phyloP scores from a whole-genome alignment of 139 green algal species.

The Chlamydomonas incerta region DNA sequence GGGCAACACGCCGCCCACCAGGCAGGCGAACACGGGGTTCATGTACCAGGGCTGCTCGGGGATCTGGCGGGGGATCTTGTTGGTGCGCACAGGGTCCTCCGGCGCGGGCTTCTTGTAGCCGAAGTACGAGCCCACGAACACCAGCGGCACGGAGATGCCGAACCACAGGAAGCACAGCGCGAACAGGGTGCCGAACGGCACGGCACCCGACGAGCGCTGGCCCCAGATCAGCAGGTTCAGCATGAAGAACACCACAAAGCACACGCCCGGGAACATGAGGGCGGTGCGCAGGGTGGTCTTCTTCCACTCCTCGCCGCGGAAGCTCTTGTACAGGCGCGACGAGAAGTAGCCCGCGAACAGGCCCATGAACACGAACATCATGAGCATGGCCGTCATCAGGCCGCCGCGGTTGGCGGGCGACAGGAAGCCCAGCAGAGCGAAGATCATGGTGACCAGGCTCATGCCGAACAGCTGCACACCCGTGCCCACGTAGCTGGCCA shows the following conservation, averaged over 20 bases:
- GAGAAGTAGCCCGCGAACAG: constrained; percentile 94
- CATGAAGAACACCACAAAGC: constrained; percentile 93
- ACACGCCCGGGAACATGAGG: constrained; percentile 91
- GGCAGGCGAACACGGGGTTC: constrained; percentile 89
- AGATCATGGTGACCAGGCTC: constrained; percentile 94
- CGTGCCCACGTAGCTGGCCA: constrained; percentile 93
- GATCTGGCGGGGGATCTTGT: constrained; percentile 99
- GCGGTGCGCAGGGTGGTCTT: constrained; percentile 93
- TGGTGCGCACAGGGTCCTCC: constrained; percentile 91
- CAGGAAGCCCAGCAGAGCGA: constrained; percentile 97
- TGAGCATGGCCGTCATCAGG: constrained; percentile 95
- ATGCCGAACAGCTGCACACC: constrained; percentile 96
- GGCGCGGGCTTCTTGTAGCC: constrained; percentile 81
- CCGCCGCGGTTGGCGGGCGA: constrained; percentile 98
- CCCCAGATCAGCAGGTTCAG: constrained; percentile 97
- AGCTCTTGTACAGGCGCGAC: constrained; percentile 92
- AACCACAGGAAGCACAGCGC: constrained; percentile 98
- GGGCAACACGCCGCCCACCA: constrained; percentile 97
- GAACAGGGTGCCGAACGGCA: constrained; percentile 97
- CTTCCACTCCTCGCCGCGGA: constrained; percentile 91
- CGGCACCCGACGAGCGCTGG: constrained; percentile 91
- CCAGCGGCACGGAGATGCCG: constrained; percentile 95
- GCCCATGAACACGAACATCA: constrained; percentile 99
- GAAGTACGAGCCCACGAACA: constrained; percentile 96
- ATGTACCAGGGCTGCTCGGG: constrained; percentile 99